Conservation (phyloP, 805 yeast species). For the Tetrapisispora taiwanensis region DNA sequence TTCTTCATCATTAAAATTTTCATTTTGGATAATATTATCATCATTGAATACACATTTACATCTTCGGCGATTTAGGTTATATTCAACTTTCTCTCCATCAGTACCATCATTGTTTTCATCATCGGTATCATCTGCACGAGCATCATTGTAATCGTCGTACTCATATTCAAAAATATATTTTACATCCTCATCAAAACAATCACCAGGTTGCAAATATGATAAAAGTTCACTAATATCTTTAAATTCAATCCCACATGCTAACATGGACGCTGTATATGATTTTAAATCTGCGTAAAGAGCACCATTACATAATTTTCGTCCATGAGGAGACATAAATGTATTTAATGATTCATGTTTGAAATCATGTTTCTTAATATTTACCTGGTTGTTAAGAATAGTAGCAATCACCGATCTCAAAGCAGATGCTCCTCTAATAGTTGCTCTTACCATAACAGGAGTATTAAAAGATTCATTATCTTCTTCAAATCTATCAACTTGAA, state of each 20-base stretch:
- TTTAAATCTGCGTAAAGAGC: conserved; percentile 49
- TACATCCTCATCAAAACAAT: conserved; percentile 59
- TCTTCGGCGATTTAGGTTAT: conserved; percentile 7
- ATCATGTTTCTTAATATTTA: conserved; percentile 40
- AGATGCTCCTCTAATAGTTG: conserved; percentile 50
- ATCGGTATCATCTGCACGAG: conserved; percentile 5
- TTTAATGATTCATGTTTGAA: conserved; percentile 47
- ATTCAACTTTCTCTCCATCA: not conserved
- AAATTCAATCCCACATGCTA: conserved; percentile 38
- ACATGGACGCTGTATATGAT: conserved; percentile 45
- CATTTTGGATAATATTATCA: conserved; percentile 20
- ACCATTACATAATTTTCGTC: conserved; percentile 51
- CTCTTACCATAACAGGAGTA: conserved; percentile 39
- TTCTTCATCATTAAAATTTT: conserved; percentile 20
- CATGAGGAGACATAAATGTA: conserved; percentile 58
- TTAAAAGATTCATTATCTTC: conserved; percentile 28
- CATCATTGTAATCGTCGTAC: conserved; percentile 32
- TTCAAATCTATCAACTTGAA: conserved; percentile 51
- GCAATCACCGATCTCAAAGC: conserved; percentile 56
- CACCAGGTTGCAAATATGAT: conserved; percentile 48
- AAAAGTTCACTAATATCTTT: conserved; percentile 45
- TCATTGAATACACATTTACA: conserved; percentile 33
- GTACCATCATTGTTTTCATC: conserved; percentile 6
- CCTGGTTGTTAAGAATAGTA: conserved; percentile 45
- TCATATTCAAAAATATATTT: conserved; percentile 52